Evolutionary conservation across 768 basidiomycete species (phyloP), one percentile per base, ranked within the genome.

Genomic region (Lactifluus subvellereus): DNA sequence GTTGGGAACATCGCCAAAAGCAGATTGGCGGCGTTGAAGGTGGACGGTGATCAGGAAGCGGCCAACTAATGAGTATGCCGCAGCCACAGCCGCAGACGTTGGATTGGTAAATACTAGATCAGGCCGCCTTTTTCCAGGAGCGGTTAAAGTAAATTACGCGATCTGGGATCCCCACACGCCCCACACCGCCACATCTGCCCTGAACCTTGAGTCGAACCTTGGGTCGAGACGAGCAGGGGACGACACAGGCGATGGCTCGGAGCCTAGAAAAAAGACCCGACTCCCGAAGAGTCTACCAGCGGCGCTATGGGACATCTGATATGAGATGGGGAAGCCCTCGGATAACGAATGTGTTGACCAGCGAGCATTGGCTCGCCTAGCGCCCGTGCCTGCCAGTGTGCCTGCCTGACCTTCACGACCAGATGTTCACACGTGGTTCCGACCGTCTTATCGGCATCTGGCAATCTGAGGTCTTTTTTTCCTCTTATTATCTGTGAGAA

Each of bases 1-100:
- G 78, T 95, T 9, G 88, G 88, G 33, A 73, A 71, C 62, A 95
- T 96, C 63, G 94, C 91, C 20, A 84, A 85, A 74, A 85, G 83
- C 69, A 78, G 91, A 61, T 67, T 91, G 70, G 70, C 69, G 37
- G 72, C 78, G 27, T 70, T 87, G 66, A 78, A 77, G 6, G 73
- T 77, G 22, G 68, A 71, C 9, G 72, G 74, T 67, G 64, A 66
- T 70, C 68, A 70, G 71, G 65, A 47, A 35, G 48, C 38, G 5
- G 52, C 4, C 32, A 6, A 51, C 49, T 27, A 27, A 27, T 27
- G 27, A 27, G 2, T 2, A 27, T 27, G 27, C 27, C 27, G 27
- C 27, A 27, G 27, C 27, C 27, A 27, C 27, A 27, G 27, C 27
- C 27, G 27, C 27, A 27, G 27, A 27, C 27, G 27, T 27, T 27